Conservation (phyloP, 106 monocot species). For the Xerophyta viscosa region DNA sequence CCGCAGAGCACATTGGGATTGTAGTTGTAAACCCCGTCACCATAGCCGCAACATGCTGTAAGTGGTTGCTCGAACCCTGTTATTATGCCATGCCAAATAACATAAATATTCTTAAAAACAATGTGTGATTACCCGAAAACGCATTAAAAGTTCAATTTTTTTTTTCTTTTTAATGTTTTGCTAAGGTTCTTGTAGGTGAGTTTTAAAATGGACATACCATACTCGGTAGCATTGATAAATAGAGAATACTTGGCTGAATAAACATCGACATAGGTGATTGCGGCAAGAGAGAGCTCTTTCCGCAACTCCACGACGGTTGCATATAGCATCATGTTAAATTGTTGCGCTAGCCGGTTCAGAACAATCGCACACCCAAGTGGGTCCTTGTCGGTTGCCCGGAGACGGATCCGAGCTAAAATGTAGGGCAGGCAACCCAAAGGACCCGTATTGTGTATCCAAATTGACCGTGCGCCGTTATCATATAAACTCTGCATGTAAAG, state of each 20-base stretch:
- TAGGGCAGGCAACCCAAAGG: slow-evolving; percentile 48
- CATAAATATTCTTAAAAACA: no score
- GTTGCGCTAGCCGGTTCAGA: slow-evolving; percentile 27
- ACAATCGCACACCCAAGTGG: slow-evolving; percentile 21
- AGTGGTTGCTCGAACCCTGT: slow-evolving; percentile 54
- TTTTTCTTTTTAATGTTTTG: no score
- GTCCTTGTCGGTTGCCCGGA: slow-evolving; percentile 2
- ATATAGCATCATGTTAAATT: slow-evolving; percentile 42
- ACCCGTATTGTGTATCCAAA: slow-evolving; percentile 55
- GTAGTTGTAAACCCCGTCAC: slow-evolving; percentile 45
- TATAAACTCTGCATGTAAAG: slow-evolving; percentile 29
- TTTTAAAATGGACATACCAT: slow-evolving; percentile 31
- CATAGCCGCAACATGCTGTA: slow-evolving; percentile 43
- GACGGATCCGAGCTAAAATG: slow-evolving; percentile 6
- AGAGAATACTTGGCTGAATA: slow-evolving; percentile 53
- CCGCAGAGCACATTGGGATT: slow-evolving; percentile 26
- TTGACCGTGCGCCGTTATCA: slow-evolving; percentile 29
- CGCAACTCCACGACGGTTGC: slow-evolving; percentile 28
- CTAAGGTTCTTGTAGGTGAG: no score
- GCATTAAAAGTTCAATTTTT: no score
- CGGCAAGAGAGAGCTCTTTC: slow-evolving; percentile 24
- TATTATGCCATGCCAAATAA: no score
- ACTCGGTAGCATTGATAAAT: slow-evolving; percentile 26
- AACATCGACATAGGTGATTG: slow-evolving; percentile 40
- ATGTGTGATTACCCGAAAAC: no score